These are phyloP conservation scores for Fusarium mundagurra DNA, from an alignment of 2,329 filamentous ascomycete genomes.

Conservation along the genomic window DNA sequence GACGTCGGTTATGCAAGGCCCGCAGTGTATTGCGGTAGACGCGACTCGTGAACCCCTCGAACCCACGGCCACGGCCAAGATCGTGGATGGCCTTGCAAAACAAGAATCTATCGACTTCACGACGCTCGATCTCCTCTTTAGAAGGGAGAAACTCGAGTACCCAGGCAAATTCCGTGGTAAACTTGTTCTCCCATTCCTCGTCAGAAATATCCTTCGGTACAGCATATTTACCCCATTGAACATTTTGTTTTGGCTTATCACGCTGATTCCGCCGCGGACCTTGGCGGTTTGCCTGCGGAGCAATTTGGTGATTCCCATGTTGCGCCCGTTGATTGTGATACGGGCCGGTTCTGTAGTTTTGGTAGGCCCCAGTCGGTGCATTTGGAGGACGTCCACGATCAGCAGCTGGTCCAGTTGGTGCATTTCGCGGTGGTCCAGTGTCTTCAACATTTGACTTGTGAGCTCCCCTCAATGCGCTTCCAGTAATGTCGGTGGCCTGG, in stretches of 20 bases:
- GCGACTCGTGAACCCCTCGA: too few relatives aligned
- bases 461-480: not conserved
- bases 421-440: not conserved
- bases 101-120: not conserved
- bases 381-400: not conserved
- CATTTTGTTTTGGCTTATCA: too few relatives aligned
- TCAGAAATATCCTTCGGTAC: not conserved
- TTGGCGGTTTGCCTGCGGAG: too few relatives aligned
- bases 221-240: too few relatives aligned
- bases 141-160: not conserved
- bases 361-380: too few relatives aligned
- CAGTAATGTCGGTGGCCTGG: too few relatives aligned
- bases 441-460: not conserved
- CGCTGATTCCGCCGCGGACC: not conserved
- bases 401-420: not conserved
- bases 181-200: not conserved
- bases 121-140: not conserved
- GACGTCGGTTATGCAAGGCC: not conserved
- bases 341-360: not conserved
- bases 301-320: not conserved
- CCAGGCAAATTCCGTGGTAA: not conserved
- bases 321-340: not conserved
- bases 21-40: not conserved
- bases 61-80: not conserved
- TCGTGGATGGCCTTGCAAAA: not conserved